phyloP scores from a whole-genome alignment of 2,329 filamentous ascomycete genomes.

The Microdochium bolleyi region DNA sequence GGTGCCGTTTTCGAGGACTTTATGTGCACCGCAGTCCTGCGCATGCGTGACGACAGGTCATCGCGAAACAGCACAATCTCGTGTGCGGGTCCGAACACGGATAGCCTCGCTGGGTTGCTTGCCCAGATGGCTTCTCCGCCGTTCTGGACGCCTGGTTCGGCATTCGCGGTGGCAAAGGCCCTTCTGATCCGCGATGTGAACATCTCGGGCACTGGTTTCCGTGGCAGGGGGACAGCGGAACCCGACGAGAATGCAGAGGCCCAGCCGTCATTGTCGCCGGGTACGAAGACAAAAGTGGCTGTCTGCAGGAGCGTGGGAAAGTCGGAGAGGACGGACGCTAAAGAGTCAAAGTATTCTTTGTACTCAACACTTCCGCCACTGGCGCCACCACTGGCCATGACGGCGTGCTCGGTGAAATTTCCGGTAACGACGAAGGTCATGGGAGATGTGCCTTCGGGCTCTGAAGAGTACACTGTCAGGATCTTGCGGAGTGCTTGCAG shows the following conservation, averaged over 20 bases:
- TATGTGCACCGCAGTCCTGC: conserved; percentile 68
- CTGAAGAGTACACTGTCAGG: conserved; percentile 62
- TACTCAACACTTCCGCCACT: conserved; percentile 85
- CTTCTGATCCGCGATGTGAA: conserved; percentile 84
- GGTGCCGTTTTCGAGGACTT: conserved; percentile 30
- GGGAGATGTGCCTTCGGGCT: conserved; percentile 58
- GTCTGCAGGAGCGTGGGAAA: conserved; percentile 73
- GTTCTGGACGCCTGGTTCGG: conserved; percentile 49
- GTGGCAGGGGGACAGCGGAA: conserved; percentile 60
- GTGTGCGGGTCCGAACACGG: conserved; percentile 78
- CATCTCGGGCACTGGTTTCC: conserved; percentile 70
- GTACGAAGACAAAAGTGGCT: conserved; percentile 85
- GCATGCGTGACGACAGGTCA: conserved; percentile 71
- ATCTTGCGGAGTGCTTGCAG: conserved; percentile 76
- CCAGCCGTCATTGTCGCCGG: conserved; percentile 98
- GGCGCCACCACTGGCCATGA: conserved; percentile 60
- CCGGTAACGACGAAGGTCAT: conserved; percentile 77
- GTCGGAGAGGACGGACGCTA: conserved; percentile 75
- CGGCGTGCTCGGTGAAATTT: conserved; percentile 65
- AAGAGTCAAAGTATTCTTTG: conserved; percentile 88
- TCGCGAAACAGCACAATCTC: conserved; percentile 86
- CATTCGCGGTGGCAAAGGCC: conserved; percentile 70
- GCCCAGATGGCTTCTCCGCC: conserved; percentile 79
- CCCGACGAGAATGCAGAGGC: conserved; percentile 75
- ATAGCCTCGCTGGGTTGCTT: conserved; percentile 75